Conservation (phyloP, 805 yeast species). For the Starmerella lactis-condensi region DNA sequence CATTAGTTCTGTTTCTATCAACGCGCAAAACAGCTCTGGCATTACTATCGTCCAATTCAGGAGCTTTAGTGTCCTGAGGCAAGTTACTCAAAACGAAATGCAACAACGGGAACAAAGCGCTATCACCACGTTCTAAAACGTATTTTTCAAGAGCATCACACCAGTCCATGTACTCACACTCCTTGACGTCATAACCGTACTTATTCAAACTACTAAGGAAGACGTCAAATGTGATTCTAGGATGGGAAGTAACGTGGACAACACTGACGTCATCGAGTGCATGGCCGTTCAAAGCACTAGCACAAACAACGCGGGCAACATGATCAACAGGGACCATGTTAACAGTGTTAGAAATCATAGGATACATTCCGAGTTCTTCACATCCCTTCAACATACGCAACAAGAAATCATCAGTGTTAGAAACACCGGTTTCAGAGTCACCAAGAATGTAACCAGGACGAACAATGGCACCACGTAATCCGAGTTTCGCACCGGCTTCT, state of each 20-base stretch:
- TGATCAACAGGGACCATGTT: conserved; percentile 98
- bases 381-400: conserved; percentile 89
- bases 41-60: conserved; percentile 79
- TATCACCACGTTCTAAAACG: conserved; percentile 59
- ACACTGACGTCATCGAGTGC: conserved; percentile 37
- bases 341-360: conserved; percentile 70
- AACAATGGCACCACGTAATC: conserved; percentile 71
- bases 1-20: conserved; percentile 47
- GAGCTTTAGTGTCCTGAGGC: conserved; percentile 83
- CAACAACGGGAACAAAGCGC: conserved; percentile 78
- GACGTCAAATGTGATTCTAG: conserved; percentile 64
- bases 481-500: conserved; percentile 60
- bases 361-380: conserved; percentile 67
- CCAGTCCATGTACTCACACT: conserved; percentile 63
- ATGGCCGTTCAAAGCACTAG: conserved; percentile 68
- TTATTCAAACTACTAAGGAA: conserved; percentile 44
- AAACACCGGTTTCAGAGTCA: conserved; percentile 60
- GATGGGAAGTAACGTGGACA: conserved; percentile 95
- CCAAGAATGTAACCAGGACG: conserved; percentile 97
- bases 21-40: conserved; percentile 48
- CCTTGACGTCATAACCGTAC: conserved; percentile 55
- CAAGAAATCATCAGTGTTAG: conserved; percentile 92
- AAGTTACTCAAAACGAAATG: conserved; percentile 88
- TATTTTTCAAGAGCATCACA: conserved; percentile 51
- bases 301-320: conserved; percentile 78